A percentile compares a stretch with the other conserved stretches of the same genome.
Evolutionary conservation across 805 yeast species (phyloP).

Genomic region (Saturnispora sanitii): DNA sequence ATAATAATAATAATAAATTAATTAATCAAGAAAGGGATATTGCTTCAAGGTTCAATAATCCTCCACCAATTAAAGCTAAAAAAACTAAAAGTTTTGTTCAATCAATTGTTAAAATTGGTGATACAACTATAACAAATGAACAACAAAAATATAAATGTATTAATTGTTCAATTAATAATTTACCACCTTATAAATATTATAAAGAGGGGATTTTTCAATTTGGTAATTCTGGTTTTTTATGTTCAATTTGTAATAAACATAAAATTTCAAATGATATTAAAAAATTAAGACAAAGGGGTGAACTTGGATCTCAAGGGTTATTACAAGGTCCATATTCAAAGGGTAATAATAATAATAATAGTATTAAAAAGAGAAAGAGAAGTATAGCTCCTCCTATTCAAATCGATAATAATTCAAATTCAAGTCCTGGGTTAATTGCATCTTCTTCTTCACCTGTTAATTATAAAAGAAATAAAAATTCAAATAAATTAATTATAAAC

Average conservation of each 20-base stretch:
- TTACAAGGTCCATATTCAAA: conserved; percentile 24
- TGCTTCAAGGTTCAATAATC: conserved; percentile 20
- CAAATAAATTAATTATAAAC: conserved; percentile 1
- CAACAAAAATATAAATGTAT: conserved; percentile 19
- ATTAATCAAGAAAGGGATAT: conserved; percentile 23
- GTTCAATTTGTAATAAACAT: conserved; percentile 21
- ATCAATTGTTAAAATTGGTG: conserved; percentile 26
- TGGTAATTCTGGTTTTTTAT: conserved; percentile 28
- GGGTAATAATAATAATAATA: not conserved
- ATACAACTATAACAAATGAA: conserved; percentile 12
- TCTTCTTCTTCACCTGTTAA: conserved; percentile 10
- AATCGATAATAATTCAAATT: not conserved
- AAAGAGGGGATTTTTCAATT: conserved; percentile 27
- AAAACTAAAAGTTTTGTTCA: conserved; percentile 25
- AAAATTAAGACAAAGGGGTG: conserved; percentile 24
- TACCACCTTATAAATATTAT: conserved; percentile 27
- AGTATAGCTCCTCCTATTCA: not conserved
- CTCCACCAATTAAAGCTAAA: conserved; percentile 16
- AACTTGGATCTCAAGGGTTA: conserved; percentile 25
- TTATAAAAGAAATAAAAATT: conserved; percentile 1
- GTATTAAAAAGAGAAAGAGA: not conserved
- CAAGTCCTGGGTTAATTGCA: conserved; percentile 1
- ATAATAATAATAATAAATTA: conserved; percentile 7
- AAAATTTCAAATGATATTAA: conserved; percentile 19
- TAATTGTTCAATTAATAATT: conserved; percentile 23